Evolutionary conservation across 1,284 basidiomycete species (phyloP).

Genomic region (Afroboletus lepidellus): DNA sequence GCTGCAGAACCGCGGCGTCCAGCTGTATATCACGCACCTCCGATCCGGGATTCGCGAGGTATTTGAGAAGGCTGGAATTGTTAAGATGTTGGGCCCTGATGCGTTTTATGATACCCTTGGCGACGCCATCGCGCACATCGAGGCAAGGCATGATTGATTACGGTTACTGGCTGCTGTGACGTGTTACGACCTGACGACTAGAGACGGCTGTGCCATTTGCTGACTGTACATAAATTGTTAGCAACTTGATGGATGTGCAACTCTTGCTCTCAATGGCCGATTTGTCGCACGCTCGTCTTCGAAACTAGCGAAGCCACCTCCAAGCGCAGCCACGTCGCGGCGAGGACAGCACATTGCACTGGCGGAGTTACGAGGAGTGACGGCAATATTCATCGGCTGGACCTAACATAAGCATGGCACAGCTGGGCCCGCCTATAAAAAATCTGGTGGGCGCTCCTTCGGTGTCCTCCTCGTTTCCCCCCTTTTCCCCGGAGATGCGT

Average conservation of each 20-base stretch:
- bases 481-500: conserved; percentile 11
- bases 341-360: too few relatives aligned
- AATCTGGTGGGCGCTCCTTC: too few relatives aligned
- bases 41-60: conserved; percentile 51
- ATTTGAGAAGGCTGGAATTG: conserved; percentile 69
- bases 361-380: too few relatives aligned
- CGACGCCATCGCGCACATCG: conserved; percentile 56
- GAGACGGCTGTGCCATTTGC: background rate
- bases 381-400: too few relatives aligned
- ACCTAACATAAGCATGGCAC: too few relatives aligned
- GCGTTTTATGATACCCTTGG: conserved; percentile 74
- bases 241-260: too few relatives aligned
- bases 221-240: background rate
- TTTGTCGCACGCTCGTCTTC: too few relatives aligned
- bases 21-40: conserved; percentile 79
- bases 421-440: too few relatives aligned
- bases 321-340: too few relatives aligned
- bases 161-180: background rate
- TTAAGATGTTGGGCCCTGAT: conserved; percentile 61
- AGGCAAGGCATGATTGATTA: conserved; percentile 24
- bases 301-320: too few relatives aligned
- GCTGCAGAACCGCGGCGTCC: conserved; percentile 63
- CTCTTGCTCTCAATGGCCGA: too few relatives aligned
- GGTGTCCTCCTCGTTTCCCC: too few relatives aligned
- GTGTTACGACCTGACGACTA: conserved; percentile 8